These are phyloP conservation scores for Ophiostoma perfectum DNA, from an alignment of 2,329 filamentous ascomycete species.

Conservation along the genomic window DNA sequence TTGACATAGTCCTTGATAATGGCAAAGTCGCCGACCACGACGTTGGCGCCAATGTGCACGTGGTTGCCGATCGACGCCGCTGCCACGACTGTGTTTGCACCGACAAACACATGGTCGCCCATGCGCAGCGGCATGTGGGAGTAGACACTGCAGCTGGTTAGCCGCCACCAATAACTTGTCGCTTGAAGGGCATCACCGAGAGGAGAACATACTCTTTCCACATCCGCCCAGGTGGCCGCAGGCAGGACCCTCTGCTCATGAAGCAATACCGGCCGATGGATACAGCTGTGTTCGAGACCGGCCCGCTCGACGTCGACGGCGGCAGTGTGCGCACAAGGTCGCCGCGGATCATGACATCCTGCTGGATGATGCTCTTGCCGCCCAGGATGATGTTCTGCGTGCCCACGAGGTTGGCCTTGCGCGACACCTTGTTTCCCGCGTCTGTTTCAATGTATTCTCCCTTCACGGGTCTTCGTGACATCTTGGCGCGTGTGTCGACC, in stretches of 20 bases:
- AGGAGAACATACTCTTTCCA: slow-evolving; percentile 58
- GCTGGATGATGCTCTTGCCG: slow-evolving; percentile 92
- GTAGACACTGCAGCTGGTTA: slow-evolving; percentile 43
- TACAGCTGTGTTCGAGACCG: slow-evolving; percentile 60
- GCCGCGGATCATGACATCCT: slow-evolving; percentile 87
- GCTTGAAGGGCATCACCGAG: not conserved
- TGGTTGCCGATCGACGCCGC: slow-evolving; percentile 79
- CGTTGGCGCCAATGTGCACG: slow-evolving; percentile 75
- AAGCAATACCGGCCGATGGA: slow-evolving; percentile 90
- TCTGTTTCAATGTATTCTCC: slow-evolving; percentile 98
- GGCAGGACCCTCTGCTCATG: slow-evolving; percentile 68
- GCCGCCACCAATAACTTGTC: not conserved
- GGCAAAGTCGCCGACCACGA: slow-evolving; percentile 75
- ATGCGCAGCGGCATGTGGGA: slow-evolving; percentile 87
- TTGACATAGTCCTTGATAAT: slow-evolving; percentile 92
- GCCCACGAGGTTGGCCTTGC: slow-evolving; percentile 83
- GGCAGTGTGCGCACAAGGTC: slow-evolving; percentile 65
- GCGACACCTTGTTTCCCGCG: slow-evolving; percentile 96
- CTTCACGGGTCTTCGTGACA: slow-evolving; percentile 73
- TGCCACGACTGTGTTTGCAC: slow-evolving; percentile 67
- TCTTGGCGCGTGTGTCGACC: slow-evolving; percentile 32
- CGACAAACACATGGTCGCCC: slow-evolving; percentile 90
- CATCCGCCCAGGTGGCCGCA: slow-evolving; percentile 77
- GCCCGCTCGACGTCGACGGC: slow-evolving; percentile 35
- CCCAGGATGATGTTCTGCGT: slow-evolving; percentile 97